Percentiles rank a stretch among this genome's conserved stretches.
Evolutionary conservation across 345 rosid genomes (phyloP).

Genomic region (Psidium friedrichsthalianum): DNA sequence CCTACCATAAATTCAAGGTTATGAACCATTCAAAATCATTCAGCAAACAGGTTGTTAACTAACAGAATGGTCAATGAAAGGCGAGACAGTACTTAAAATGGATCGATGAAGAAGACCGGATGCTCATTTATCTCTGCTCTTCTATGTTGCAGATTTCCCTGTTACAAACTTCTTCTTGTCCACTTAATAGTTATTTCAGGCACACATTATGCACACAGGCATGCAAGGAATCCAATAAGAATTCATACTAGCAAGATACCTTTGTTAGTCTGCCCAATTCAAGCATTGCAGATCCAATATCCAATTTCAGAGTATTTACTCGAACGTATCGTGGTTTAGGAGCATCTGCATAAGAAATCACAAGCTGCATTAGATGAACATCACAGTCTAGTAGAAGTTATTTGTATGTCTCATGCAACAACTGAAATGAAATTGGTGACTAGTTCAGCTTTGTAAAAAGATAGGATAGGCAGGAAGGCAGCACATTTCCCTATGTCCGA

Average conservation of each 20-base stretch:
- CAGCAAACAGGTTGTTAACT: neutral
- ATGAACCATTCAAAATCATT: neutral
- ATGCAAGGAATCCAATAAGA: neutral
- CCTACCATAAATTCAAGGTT: neutral
- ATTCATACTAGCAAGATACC: constrained; percentile 24
- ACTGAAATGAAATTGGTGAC: neutral
- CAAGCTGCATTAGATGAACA: neutral
- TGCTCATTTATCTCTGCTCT: neutral
- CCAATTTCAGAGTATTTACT: constrained; percentile 75
- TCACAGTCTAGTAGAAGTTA: neutral
- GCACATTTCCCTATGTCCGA: neutral
- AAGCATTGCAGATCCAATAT: constrained; percentile 43
- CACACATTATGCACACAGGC: neutral
- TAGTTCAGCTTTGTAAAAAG: neutral
- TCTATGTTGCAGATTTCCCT: neutral
- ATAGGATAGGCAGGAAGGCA: neutral
- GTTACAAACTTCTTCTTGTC: neutral
- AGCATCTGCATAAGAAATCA: constrained; percentile 35
- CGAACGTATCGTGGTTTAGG: constrained; percentile 71
- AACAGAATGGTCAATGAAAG: neutral
- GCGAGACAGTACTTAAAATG: neutral
- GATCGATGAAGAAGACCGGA: neutral
- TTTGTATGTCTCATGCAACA: neutral
- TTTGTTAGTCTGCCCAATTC: constrained; percentile 45
- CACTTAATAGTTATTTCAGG: neutral